Conservation (phyloP, 495 filamentous ascomycete genomes). For the Opeltia flavorubescens region DNA sequence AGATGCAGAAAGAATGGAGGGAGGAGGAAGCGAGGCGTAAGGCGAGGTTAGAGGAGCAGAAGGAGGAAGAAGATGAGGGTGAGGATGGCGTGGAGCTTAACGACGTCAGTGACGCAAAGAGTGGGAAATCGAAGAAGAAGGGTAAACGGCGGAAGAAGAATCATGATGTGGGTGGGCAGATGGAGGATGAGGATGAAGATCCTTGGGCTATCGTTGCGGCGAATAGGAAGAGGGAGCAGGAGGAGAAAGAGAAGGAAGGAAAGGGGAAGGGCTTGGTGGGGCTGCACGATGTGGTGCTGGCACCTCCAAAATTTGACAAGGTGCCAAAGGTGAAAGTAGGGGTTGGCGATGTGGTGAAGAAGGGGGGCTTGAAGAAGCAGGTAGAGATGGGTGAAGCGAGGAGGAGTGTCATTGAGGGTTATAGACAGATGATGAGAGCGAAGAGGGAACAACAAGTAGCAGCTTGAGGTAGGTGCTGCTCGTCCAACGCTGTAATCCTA, state of each 20-base stretch:
- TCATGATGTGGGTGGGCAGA: constrained; percentile 23
- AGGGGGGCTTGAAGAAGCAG: constrained; percentile 65
- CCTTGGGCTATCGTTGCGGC: constrained; percentile 65
- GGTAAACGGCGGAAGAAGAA: constrained; percentile 28
- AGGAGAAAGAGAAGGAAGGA: constrained; percentile 34
- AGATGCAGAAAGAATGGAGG: constrained; percentile 69
- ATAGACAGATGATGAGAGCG: constrained; percentile 64
- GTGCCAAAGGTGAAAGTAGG: constrained; percentile 57
- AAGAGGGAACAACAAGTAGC: constrained; percentile 29
- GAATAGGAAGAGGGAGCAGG: constrained; percentile 21
- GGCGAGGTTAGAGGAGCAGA: constrained; percentile 45
- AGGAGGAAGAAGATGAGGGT: constrained; percentile 51
- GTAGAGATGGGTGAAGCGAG: constrained; percentile 70
- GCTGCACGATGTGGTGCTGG: constrained; percentile 66
- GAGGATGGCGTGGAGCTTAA: constrained; percentile 41
- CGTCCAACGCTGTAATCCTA: no score
- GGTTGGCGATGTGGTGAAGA: constrained; percentile 54
- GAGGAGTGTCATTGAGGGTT: constrained; percentile 64
- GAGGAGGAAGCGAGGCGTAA: constrained; percentile 41
- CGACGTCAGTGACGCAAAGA: constrained; percentile 26
- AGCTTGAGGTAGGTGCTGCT: no score
- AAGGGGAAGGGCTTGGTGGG: constrained; percentile 26
- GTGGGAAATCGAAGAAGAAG: constrained; percentile 46
- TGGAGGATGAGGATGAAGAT: constrained; percentile 45
- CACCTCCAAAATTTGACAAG: constrained; percentile 61